Percentiles rank a stretch among this genome's conserved stretches.
Conservation (phyloP, 208 protist species). For the Acanthamoeba sp. region DNA sequence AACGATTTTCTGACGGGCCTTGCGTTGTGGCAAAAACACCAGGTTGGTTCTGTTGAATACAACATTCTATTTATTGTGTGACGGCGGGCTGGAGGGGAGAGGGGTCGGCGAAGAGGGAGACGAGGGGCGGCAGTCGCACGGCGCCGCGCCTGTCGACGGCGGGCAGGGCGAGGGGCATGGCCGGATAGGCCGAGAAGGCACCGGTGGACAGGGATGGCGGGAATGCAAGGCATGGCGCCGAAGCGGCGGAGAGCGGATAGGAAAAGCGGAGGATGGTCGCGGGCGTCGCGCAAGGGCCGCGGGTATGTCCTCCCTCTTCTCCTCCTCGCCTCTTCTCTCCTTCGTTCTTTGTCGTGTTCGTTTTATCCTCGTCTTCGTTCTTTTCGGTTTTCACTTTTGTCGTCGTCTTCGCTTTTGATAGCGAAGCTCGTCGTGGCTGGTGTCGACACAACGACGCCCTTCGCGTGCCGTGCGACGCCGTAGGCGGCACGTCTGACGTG, state of each 20-base stretch:
- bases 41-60: too few relatives aligned
- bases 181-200: not conserved
- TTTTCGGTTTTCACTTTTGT: not conserved
- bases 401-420: not conserved
- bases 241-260: not conserved
- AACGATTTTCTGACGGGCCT: too few relatives aligned
- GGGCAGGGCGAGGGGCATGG: not conserved
- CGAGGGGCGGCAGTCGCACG: not conserved
- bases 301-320: too few relatives aligned
- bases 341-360: not conserved
- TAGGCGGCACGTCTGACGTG: not conserved
- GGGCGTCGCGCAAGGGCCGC: too few relatives aligned
- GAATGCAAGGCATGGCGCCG: too few relatives aligned
- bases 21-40: too few relatives aligned
- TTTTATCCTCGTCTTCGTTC: not conserved
- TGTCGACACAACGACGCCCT: too few relatives aligned
- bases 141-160: not conserved
- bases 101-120: not conserved
- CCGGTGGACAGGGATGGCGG: not conserved
- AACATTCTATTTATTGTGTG: too few relatives aligned
- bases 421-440: too few relatives aligned
- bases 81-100: too few relatives aligned
- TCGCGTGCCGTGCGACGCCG: too few relatives aligned
- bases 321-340: too few relatives aligned
- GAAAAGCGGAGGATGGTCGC: not conserved